Percentiles rank a stretch among this genome's conserved stretches.
phyloP scores from a whole-genome alignment of 352 stramenopile species.

The Paralagenidium karlingii region DNA sequence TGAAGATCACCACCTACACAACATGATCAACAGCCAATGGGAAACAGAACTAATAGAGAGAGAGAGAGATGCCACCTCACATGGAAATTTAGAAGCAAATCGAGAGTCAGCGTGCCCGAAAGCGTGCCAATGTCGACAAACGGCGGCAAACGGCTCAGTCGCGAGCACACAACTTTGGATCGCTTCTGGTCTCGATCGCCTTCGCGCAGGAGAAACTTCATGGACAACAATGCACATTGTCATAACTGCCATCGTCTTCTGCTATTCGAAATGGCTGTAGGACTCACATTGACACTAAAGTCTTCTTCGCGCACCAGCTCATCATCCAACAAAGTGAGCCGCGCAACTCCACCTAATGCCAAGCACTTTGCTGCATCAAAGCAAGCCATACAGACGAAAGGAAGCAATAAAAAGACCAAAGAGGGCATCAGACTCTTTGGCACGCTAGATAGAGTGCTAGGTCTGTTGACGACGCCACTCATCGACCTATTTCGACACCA shows the following conservation, averaged over 20 bases:
- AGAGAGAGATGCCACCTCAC: conserved; percentile 5
- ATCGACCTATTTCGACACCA: conserved; percentile 25
- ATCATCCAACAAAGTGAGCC: conserved; percentile 28
- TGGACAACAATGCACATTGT: too few species aligned
- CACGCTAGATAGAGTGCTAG: too few species aligned
- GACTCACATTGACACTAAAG: conserved; percentile 10
- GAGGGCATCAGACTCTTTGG: too few species aligned
- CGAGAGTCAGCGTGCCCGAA: conserved; percentile 13
- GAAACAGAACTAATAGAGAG: neutral
- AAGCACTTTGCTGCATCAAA: conserved; percentile 20
- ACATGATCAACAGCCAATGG: neutral
- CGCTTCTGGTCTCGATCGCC: conserved; percentile 17
- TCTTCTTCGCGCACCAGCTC: conserved; percentile 24
- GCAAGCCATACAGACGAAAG: neutral
- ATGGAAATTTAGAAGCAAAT: conserved; percentile 27
- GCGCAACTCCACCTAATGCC: conserved; percentile 15
- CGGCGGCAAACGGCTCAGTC: conserved; percentile 13
- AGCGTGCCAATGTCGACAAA: conserved; percentile 18
- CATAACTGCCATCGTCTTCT: too few species aligned
- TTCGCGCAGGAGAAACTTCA: conserved; percentile 17
- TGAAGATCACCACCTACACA: conserved; percentile 23
- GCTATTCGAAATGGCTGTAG: neutral
- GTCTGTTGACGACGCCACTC: neutral
- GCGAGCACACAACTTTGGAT: conserved; percentile 12
- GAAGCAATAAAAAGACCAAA: neutral